Percentiles rank a stretch among this genome's conserved stretches.
These are phyloP conservation scores for Xylaria sp. DNA, from an alignment of 2,329 filamentous ascomycete genomes.

Conservation along the genomic window DNA sequence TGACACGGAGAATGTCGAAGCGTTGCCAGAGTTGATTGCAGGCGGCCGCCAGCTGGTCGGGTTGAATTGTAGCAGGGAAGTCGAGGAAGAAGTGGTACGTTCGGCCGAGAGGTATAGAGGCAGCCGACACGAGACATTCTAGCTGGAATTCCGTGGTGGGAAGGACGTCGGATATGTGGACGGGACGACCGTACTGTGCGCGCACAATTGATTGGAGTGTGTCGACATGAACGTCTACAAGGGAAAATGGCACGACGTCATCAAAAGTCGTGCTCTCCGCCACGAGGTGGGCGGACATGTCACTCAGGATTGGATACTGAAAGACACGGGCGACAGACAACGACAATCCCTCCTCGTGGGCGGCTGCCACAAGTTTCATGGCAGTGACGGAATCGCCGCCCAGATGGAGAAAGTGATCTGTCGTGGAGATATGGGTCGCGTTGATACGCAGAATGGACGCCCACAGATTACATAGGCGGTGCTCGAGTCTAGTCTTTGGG, in stretches of 20 bases:
- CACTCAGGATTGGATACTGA: background rate
- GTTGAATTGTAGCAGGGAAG: constrained; percentile 10
- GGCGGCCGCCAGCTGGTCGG: constrained; percentile 2
- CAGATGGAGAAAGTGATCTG: background rate
- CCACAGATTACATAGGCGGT: background rate
- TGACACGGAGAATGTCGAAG: constrained; percentile 9
- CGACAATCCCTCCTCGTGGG: background rate
- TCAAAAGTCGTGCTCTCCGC: constrained; percentile 5
- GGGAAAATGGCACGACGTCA: constrained; percentile 11
- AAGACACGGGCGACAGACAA: constrained; percentile 4
- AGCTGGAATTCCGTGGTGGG: constrained; percentile 11
- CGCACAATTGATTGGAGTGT: constrained; percentile 3
- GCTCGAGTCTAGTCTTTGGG: background rate
- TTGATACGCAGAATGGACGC: background rate
- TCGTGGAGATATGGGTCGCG: background rate
- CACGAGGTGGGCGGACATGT: constrained; percentile 3
- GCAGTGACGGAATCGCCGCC: constrained; percentile 12
- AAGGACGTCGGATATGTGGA: constrained; percentile 8
- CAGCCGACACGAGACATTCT: constrained; percentile 1
- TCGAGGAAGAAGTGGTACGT: constrained; percentile 10
- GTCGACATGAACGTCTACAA: constrained; percentile 8
- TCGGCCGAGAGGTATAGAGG: constrained; percentile 5
- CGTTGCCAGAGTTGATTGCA: constrained; percentile 7
- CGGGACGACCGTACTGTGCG: constrained; percentile 2
- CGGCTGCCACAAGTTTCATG: constrained; percentile 1